Evolutionary conservation across 2,329 filamentous ascomycete species (phyloP), one percentile per base, ranked within the genome.

Genomic region (Magnaporthales sp.): DNA sequence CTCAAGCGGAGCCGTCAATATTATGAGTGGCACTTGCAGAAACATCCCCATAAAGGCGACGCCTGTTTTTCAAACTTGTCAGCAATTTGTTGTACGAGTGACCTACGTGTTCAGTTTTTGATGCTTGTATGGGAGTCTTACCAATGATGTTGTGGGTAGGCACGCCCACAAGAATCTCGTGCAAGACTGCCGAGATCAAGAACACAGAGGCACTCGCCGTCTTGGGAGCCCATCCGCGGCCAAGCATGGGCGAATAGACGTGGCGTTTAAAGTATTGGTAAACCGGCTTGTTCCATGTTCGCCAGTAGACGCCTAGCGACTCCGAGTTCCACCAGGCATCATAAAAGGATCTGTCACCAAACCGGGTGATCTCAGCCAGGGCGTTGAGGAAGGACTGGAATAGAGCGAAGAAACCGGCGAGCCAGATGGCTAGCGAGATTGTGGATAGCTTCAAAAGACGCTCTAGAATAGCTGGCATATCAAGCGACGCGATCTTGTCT

Each of bases 271-370:
- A 98, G 77, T 97, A 99, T 67, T 93, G 89, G 74, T 96, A 96
- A 6, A 99, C 94, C 0, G 95, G 95, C 76, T 96, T 96, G 80
- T 99, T 99, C 95, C 95, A 99, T 0, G 90, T 91, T 26, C 93
- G 88, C 94, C 94, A 97, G 80, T 99, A 99, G 4, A 85, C 85
- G 38, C 93, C 91, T 7, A 98, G 82, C 70, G 89, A 93, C 66
- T 89, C 88, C 70, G 89, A 92, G 75, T 99, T 99, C 95, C 95
- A 99, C 95, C 95, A 99, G 74, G 97, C 93, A 51, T 91, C 90
- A 77, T 99, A 99, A 77, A 99, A 99, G 65, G 93, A 91, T 31
- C 95, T 87, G 76, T 99, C 95, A 22, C 90, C 95, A 73, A 99
- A 99, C 60, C 86, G 85, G 81, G 92, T 90, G 13, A 98, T 81